Conservation (phyloP, 1,284 basidiomycete species). For the Apiotrichum domesticum region DNA sequence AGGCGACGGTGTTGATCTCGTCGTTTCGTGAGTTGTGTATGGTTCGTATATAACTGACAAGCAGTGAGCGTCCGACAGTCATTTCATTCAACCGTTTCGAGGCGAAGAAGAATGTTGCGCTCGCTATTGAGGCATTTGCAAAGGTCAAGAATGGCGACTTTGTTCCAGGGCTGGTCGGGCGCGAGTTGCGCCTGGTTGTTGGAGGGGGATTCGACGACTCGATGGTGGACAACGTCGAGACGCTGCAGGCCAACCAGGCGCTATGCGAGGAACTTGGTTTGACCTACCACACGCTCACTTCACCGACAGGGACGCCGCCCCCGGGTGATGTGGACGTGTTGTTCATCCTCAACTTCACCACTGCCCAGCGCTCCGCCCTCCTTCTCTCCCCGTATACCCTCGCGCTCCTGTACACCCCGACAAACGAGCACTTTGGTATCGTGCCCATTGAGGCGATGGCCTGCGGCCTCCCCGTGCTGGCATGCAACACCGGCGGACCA, state of each 20-base stretch:
- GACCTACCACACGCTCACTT: constrained; percentile 53
- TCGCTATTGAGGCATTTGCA: constrained; percentile 73
- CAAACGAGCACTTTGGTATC: constrained; percentile 96
- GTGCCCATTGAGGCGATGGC: constrained; percentile 94
- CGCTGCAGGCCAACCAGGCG: constrained; percentile 56
- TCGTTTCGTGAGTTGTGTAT: constrained; percentile 59
- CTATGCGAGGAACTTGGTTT: constrained; percentile 51
- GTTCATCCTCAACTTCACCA: constrained; percentile 81
- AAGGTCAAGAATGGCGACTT: constrained; percentile 21
- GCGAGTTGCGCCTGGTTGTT: constrained; percentile 58
- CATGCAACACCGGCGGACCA: constrained; percentile 84
- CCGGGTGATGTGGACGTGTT: constrained; percentile 58
- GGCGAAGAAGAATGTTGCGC: constrained; percentile 81
- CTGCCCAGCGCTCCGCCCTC: constrained; percentile 67
- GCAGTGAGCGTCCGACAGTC: constrained; percentile 66
- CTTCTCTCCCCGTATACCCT: constrained; percentile 60
- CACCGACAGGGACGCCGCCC: constrained; percentile 45
- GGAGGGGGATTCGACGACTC: constrained; percentile 73
- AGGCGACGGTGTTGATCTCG: constrained; percentile 54
- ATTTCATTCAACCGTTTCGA: constrained; percentile 94
- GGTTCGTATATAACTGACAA: neutral
- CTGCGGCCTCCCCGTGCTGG: constrained; percentile 82
- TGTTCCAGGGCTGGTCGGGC: constrained; percentile 21
- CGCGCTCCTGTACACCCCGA: constrained; percentile 84
- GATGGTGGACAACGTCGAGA: constrained; percentile 63